Evolutionary conservation across 495 filamentous ascomycete species (phyloP).

Genomic region (Xylaria scruposa): DNA sequence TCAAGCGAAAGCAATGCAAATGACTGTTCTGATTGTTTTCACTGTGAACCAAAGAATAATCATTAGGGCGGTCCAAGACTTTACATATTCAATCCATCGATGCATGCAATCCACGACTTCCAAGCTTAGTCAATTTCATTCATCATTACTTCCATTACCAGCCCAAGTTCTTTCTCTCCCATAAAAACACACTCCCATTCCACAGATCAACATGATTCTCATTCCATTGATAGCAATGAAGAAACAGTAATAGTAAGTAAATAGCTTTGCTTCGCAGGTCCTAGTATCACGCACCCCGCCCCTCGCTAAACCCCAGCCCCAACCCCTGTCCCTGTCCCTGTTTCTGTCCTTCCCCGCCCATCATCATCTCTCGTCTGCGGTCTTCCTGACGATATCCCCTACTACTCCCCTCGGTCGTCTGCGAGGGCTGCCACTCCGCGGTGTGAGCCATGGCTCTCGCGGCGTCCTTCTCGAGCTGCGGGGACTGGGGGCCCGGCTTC

Average conservation of each 20-base stretch:
- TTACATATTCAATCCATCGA: too few species aligned
- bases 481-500: conserved; percentile 28
- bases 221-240: too few species aligned
- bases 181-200: too few species aligned
- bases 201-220: too few species aligned
- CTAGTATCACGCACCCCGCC: conserved; percentile 1
- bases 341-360: conserved; percentile 27
- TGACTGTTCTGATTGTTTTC: neutral
- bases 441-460: conserved; percentile 46
- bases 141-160: too few species aligned
- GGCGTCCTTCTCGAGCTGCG: conserved; percentile 40
- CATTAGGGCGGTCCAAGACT: too few species aligned
- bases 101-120: too few species aligned
- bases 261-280: neutral
- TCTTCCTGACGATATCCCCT: conserved; percentile 55
- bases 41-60: too few species aligned
- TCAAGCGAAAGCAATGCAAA: neutral
- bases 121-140: too few species aligned
- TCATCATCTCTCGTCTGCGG: conserved; percentile 50
- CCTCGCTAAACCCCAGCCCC: conserved; percentile 4
- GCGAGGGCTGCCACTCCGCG: conserved; percentile 50
- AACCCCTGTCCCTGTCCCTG: neutral
- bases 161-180: too few species aligned
- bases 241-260: neutral
- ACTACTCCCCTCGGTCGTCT: conserved; percentile 35